phyloP scores from a whole-genome alignment of 495 filamentous ascomycete genomes.

The Barbatosphaeria neglecta region DNA sequence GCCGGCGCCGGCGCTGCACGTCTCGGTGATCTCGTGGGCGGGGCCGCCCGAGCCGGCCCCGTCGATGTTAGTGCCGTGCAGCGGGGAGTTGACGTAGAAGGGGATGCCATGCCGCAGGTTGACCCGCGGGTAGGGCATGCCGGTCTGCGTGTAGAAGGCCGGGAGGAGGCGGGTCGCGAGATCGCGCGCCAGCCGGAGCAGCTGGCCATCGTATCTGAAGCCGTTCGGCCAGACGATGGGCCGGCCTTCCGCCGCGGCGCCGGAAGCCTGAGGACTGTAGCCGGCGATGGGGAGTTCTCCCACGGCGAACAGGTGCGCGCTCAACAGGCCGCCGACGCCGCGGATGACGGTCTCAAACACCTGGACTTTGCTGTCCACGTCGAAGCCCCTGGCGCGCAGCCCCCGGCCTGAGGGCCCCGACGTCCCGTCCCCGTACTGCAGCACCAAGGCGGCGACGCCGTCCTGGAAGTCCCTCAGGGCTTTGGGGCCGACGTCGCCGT shows the following conservation, averaged over 20 bases:
- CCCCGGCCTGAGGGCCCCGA: constrained; percentile 59
- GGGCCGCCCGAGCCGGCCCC: constrained; percentile 22
- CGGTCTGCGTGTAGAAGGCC: constrained; percentile 79
- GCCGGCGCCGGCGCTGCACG: constrained; percentile 90
- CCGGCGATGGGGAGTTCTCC: constrained; percentile 76
- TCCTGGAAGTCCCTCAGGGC: constrained; percentile 68
- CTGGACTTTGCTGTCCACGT: constrained; percentile 94
- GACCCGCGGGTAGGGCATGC: constrained; percentile 87
- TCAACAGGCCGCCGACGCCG: constrained; percentile 81
- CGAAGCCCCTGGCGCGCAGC: constrained; percentile 69
- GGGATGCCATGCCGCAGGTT: constrained; percentile 87
- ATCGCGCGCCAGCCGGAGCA: constrained; percentile 75
- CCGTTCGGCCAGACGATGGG: constrained; percentile 62
- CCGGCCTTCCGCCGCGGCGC: constrained; percentile 24
- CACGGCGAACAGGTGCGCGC: constrained; percentile 84
- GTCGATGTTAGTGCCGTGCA: constrained; percentile 34
- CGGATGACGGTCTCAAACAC: constrained; percentile 97
- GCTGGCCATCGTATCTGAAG: constrained; percentile 80
- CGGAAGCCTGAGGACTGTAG: constrained; percentile 43
- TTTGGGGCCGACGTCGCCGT: constrained; percentile 39
- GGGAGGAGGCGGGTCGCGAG: constrained; percentile 74
- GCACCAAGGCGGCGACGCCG: constrained; percentile 65
- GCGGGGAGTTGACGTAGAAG: constrained; percentile 73
- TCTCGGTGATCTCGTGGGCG: constrained; percentile 81
- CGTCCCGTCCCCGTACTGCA: constrained; percentile 77